phyloP scores from a whole-genome alignment of 306 rosid species.

The Hippophae rhamnoides region DNA sequence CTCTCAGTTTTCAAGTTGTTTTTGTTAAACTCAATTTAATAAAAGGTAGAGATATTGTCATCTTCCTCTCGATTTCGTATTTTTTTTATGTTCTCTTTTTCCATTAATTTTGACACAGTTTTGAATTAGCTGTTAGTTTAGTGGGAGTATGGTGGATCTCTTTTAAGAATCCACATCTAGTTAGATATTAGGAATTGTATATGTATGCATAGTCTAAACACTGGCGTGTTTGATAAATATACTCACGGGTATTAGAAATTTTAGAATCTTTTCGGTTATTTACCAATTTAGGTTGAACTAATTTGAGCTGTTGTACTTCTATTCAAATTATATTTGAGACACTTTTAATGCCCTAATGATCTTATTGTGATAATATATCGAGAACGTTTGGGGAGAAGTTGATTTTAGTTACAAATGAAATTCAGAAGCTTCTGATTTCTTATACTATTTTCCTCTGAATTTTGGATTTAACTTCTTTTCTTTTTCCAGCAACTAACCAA shows the following conservation, averaged over 20 bases:
- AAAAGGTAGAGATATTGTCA: neutral
- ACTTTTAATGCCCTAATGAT: no score
- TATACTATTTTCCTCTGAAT: no score
- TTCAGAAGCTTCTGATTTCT: no score
- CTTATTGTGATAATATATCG: no score
- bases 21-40: no score
- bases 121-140: neutral
- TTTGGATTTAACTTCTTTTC: no score
- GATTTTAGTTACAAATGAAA: no score
- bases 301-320: neutral
- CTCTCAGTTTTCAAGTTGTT: no score
- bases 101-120: neutral
- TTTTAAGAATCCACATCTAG: neutral
- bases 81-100: no score
- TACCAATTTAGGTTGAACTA: neutral
- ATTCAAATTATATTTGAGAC: neutral
- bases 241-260: neutral
- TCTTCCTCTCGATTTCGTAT: neutral
- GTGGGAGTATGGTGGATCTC: neutral
- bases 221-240: neutral
- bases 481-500: no score
- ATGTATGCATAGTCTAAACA: neutral
- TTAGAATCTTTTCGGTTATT: neutral
- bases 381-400: no score
- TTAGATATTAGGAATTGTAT: neutral